phyloP scores from a whole-genome alignment of 306 rosid genomes.

The Dalbergia oliveri region DNA sequence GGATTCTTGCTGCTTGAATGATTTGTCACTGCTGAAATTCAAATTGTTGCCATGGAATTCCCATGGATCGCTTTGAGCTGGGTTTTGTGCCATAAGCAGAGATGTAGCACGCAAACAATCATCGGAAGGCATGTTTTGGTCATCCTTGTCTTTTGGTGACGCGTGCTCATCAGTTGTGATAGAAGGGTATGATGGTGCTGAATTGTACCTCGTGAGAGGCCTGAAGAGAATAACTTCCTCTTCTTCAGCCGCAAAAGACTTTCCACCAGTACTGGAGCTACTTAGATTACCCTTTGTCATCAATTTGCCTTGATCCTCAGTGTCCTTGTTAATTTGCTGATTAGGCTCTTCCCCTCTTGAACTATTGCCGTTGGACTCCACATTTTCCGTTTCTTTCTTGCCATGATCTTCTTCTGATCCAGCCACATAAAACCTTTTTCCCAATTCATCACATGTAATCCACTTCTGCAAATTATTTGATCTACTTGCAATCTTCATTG shows the following conservation, averaged over 20 bases:
- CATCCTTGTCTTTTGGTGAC: slow-evolving; percentile 59
- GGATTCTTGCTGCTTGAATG: slow-evolving; percentile 59
- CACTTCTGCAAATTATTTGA: slow-evolving; percentile 63
- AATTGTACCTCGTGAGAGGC: slow-evolving; percentile 84
- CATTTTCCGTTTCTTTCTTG: slow-evolving; percentile 49
- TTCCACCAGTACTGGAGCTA: slow-evolving; percentile 44
- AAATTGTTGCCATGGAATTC: slow-evolving; percentile 58
- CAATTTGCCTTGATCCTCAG: slow-evolving; percentile 44
- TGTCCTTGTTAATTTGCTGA: slow-evolving; percentile 38
- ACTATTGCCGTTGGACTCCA: slow-evolving; percentile 38
- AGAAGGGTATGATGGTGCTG: slow-evolving; percentile 71
- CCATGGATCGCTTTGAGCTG: slow-evolving; percentile 56
- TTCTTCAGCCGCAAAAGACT: slow-evolving; percentile 63
- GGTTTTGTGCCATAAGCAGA: slow-evolving; percentile 83
- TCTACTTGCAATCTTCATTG: slow-evolving; percentile 63
- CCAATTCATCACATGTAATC: slow-evolving; percentile 59
- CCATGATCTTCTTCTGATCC: slow-evolving; percentile 54
- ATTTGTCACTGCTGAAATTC: slow-evolving; percentile 50
- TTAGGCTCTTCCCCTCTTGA: slow-evolving; percentile 40
- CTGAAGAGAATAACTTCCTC: slow-evolving; percentile 96
- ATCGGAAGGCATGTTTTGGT: slow-evolving; percentile 58
- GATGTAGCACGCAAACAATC: slow-evolving; percentile 92
- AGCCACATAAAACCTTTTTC: slow-evolving; percentile 42
- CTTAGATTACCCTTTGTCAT: slow-evolving; percentile 38
- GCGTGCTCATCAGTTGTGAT: slow-evolving; percentile 40